A percentile compares a stretch with the other conserved stretches of the same genome.
Evolutionary conservation across 768 basidiomycete species (phyloP).

Genomic region (Suillus occidentalis): DNA sequence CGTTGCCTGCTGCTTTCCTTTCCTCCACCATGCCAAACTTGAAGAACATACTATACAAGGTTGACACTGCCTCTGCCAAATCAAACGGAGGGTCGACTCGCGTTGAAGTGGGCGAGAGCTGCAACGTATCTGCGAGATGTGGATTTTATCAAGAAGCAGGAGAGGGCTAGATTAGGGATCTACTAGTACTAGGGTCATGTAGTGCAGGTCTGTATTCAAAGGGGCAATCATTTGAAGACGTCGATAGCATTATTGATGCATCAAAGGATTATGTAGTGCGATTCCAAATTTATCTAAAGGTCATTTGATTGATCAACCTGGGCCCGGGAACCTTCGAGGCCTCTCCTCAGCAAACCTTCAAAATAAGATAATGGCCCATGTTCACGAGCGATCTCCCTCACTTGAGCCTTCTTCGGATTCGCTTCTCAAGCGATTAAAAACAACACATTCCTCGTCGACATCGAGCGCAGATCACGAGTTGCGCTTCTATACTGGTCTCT

Average conservation of each 20-base stretch:
- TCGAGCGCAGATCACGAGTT: constrained; percentile 18
- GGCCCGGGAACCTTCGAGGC: neutral
- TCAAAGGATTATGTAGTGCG: neutral
- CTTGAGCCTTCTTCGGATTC: constrained; percentile 29
- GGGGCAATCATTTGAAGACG: neutral
- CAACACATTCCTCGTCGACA: constrained; percentile 30
- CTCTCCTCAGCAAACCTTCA: constrained; percentile 3
- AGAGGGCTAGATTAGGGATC: neutral
- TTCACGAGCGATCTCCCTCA: constrained; percentile 47
- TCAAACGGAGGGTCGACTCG: neutral
- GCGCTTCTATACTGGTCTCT: constrained; percentile 42
- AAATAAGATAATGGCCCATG: constrained; percentile 40
- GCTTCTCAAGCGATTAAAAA: constrained; percentile 38
- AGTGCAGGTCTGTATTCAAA: neutral
- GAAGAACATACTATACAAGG: neutral
- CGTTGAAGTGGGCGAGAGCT: neutral
- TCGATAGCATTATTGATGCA: neutral
- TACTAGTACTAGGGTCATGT: neutral
- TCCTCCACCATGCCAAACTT: neutral
- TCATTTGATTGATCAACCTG: neutral
- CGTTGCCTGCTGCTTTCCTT: neutral
- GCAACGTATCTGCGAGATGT: neutral
- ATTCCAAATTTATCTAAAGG: neutral
- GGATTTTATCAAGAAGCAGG: neutral
- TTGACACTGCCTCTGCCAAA: neutral